These are phyloP conservation scores for Candida manassasensis DNA, from an alignment of 805 yeast species.

Conservation along the genomic window DNA sequence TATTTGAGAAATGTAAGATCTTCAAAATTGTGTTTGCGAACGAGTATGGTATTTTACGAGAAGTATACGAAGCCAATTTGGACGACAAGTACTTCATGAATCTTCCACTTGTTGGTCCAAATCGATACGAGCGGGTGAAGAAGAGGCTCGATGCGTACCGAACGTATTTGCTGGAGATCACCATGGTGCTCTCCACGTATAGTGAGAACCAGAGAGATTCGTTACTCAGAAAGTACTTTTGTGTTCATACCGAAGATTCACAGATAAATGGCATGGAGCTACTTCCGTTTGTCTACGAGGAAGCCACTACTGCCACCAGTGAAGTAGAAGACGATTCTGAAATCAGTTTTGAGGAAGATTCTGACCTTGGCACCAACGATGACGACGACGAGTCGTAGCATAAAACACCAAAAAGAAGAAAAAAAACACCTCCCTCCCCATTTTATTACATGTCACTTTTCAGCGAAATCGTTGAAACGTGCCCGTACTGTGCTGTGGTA, in stretches of 20 bases:
- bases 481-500: no score
- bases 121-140: neutral
- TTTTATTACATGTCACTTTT: no score
- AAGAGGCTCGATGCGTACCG: neutral
- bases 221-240: constrained; percentile 1
- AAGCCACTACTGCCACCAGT: no score
- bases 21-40: constrained; percentile 11
- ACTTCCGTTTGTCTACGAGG: neutral
- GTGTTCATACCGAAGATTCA: neutral
- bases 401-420: no score
- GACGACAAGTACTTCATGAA: constrained; percentile 5
- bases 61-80: neutral
- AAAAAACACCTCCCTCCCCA: no score
- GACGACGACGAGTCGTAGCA: no score
- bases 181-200: neutral
- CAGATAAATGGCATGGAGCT: constrained; percentile 1
- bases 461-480: no score
- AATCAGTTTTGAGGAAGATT: no score
- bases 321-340: no score
- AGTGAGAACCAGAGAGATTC: neutral
- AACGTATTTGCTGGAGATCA: neutral
- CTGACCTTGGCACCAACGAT: no score
- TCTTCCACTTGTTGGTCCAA: constrained; percentile 6
- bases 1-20: constrained; percentile 9
- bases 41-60: constrained; percentile 10